phyloP scores from a whole-genome alignment of 495 filamentous ascomycete species.

The Xanthoparmelia taractica region DNA sequence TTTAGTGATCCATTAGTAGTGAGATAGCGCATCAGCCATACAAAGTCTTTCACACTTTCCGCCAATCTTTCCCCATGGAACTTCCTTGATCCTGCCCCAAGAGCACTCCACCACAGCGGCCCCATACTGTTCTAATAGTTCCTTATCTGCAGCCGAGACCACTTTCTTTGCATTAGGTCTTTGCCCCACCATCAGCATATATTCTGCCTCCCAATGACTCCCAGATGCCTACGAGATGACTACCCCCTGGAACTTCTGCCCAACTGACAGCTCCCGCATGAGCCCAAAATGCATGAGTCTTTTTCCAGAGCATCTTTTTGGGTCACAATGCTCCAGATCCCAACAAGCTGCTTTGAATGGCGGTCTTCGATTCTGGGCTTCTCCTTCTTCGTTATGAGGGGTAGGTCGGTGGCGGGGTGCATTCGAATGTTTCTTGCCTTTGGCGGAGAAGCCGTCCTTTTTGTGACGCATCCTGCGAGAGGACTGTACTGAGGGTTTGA shows the following conservation, averaged over 20 bases:
- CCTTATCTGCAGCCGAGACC: slow-evolving; percentile 71
- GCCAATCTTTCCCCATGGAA: slow-evolving; percentile 84
- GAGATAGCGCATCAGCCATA: slow-evolving; percentile 29
- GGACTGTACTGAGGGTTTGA: background rate
- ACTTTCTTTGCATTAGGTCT: slow-evolving; percentile 83
- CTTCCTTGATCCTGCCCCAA: slow-evolving; percentile 86
- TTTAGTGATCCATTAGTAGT: background rate
- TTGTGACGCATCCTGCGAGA: slow-evolving; percentile 70
- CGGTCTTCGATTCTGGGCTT: slow-evolving; percentile 41
- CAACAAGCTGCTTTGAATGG: slow-evolving; percentile 90
- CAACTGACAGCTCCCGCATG: slow-evolving; percentile 87
- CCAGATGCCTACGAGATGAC: slow-evolving; percentile 62
- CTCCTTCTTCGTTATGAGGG: slow-evolving; percentile 33
- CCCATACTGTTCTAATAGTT: slow-evolving; percentile 76
- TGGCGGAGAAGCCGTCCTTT: slow-evolving; percentile 73
- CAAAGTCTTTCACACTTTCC: slow-evolving; percentile 85
- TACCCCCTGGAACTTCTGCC: slow-evolving; percentile 82
- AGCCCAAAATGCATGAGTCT: slow-evolving; percentile 81
- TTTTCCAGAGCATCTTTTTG: slow-evolving; percentile 94
- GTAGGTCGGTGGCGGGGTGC: slow-evolving; percentile 36
- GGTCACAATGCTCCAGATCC: slow-evolving; percentile 96
- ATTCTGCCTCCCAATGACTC: background rate
- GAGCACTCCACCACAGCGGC: slow-evolving; percentile 96
- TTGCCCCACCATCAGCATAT: slow-evolving; percentile 1
- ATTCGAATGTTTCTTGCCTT: slow-evolving; percentile 56